Conservation (phyloP, 2,329 filamentous ascomycete species). For the Epichloe elymi region DNA sequence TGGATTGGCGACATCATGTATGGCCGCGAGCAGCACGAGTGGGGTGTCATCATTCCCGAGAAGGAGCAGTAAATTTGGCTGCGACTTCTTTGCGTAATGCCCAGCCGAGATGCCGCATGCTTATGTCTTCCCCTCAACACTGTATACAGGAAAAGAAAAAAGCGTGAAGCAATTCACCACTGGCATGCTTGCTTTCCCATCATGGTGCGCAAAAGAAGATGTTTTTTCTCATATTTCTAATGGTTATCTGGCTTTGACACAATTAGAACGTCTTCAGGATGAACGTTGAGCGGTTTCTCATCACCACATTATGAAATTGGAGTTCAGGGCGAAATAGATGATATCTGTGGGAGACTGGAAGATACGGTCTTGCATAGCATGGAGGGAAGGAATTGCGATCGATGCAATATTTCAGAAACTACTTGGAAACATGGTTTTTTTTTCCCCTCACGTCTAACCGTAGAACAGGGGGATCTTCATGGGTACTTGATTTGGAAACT, state of each 20-base stretch:
- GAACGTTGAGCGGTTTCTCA: neutral
- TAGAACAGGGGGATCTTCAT: too few species aligned
- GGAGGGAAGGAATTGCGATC: neutral
- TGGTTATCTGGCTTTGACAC: neutral
- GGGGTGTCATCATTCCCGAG: slow-evolving; percentile 56
- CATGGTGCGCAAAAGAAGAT: neutral
- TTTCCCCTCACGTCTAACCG: too few species aligned
- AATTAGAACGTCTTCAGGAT: neutral
- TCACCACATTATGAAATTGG: neutral
- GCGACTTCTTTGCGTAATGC: too few species aligned
- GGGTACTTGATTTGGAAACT: too few species aligned
- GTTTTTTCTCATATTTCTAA: neutral
- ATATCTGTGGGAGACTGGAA: neutral
- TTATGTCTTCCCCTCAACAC: too few species aligned
- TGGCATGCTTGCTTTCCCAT: neutral
- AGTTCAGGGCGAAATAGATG: neutral
- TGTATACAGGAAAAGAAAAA: neutral
- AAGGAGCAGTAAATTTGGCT: slow-evolving; percentile 27
- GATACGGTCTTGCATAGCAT: neutral
- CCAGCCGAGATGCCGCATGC: too few species aligned
- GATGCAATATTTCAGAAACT: neutral
- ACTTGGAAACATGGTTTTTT: too few species aligned
- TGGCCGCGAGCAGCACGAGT: slow-evolving; percentile 52
- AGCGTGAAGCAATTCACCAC: slow-evolving; percentile 4
- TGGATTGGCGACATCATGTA: slow-evolving; percentile 66